Base-by-base conservation (phyloP, 306 rosid genomes). In the Trichosanthes truncata region DNA sequence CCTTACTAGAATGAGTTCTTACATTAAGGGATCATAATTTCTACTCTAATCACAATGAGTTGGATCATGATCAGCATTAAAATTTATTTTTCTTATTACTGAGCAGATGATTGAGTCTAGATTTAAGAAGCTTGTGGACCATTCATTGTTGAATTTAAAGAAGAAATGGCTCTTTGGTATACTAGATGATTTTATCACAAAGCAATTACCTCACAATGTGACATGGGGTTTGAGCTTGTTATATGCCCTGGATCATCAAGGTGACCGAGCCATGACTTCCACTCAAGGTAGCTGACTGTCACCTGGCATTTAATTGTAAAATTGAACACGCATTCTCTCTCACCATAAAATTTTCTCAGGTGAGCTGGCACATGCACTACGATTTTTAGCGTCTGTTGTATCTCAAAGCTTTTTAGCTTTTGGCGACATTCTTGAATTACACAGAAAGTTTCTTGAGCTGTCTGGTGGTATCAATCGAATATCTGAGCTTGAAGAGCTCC, bases 321-420 rank as follows among this genome's bases (percentile, higher is more conserved):
- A 26, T n/a, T 59, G 36, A 60, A 69, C 78, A 36, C 9, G 60
- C 55, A 46, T 48, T 61, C 59, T 46, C 36, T 82, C 84, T 51
- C 71, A 76, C 59, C 13, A 79, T 52, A 26, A 7, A 26, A 20
- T 61, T 33, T 80, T 86, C 79, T 53, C 88, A 94, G 98, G 98
- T 80, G 99, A 95, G 83, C 91, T 95, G 84, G 99, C 99, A 56
- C 97, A 93, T 84, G 99, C 99, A 41, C 86, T 95, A 86, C 91
- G 99, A 85, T 95, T 92, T 87, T 84, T 95, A 84, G 99, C 99
- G 61, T 95, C 99, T 84, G 97, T 95, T 77, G 99, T 95, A 75
- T 92, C 97, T 79, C 99, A 95, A 88, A 95, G 99, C 93, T 93
- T 95, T 90, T 90, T 91, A 83, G 99, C 99, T 85, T 95, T 95